A percentile compares a stretch with the other conserved stretches of the same genome.
Evolutionary conservation across 1,139 yeast species (phyloP).

Genomic region (Yamadazyma pseudoaaseri): DNA sequence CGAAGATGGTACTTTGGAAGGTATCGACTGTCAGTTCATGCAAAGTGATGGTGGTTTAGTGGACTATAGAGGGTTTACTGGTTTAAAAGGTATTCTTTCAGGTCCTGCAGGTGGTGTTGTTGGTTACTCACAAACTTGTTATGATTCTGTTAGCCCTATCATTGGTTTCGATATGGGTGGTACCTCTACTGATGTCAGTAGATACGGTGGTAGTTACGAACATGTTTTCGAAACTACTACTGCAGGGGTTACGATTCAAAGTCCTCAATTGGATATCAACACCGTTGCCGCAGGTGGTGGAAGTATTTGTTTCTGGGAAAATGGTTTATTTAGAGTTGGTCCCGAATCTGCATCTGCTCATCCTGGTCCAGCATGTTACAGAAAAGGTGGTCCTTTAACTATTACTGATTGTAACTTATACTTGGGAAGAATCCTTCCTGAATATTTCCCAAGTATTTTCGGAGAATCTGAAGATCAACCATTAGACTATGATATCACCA

Average conservation of each 20-base stretch:
- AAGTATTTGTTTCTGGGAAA: conserved; percentile 46
- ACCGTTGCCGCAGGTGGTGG: conserved; percentile 67
- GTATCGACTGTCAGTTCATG: conserved; percentile 46
- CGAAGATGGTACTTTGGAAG: conserved; percentile 35
- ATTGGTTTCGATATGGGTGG: no score
- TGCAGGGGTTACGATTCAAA: conserved; percentile 55
- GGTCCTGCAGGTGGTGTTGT: conserved; percentile 67
- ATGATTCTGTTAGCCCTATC: conserved; percentile 33
- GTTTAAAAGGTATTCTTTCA: conserved; percentile 49
- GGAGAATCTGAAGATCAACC: conserved; percentile 52
- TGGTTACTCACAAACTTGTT: conserved; percentile 53
- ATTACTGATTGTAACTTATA: conserved; percentile 55
- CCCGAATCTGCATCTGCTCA: conserved; percentile 58
- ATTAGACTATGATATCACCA: conserved; percentile 35
- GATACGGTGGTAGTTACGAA: conserved; percentile 39
- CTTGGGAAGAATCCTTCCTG: conserved; percentile 50
- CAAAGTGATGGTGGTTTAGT: conserved; percentile 60
- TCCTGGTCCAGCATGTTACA: conserved; percentile 59
- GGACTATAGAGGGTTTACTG: conserved; percentile 46
- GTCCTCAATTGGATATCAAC: conserved; percentile 56
- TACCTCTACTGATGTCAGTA: no score
- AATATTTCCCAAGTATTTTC: conserved; percentile 51
- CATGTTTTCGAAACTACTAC: conserved; percentile 53
- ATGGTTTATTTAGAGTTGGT: conserved; percentile 52
- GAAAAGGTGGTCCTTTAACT: conserved; percentile 55